Base-by-base conservation (phyloP, 169 alveolate species). In the Eimeria acervulina region DNA sequence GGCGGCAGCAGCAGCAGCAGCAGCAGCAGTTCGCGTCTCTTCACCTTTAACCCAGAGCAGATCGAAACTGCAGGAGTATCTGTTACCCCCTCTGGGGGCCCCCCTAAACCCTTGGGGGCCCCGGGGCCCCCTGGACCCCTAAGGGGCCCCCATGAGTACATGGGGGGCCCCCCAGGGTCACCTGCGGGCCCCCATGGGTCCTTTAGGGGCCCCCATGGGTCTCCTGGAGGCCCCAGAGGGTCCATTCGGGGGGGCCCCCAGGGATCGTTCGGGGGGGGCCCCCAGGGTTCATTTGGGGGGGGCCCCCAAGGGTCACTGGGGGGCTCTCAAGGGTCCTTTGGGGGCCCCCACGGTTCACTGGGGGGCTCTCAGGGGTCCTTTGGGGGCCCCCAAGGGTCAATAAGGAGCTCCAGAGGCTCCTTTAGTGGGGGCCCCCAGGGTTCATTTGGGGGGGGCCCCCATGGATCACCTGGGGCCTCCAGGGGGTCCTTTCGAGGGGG, bases 1-100 rank as follows among this genome's bases (percentile, higher is more conserved):
- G 80, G n/a, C 80, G n/a, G n/a, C 59, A 10, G 15, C 59, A 51
- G 38, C 47, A 78, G 42, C 63, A 78, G 89, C 89, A 40, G 89
- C 89, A 78, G 36, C 66, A 78, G 31, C 89, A 38, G 63, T 31
- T 78, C 89, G 55, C 89, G 89, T 17, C 89, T 78, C 89, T 78
- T 78, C 63, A 78, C 89, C 66, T 78, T 78, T 55, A 78, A 78
- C 33, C 89, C 89, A 6, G 89, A 78, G 44, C 38, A 28, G 66
- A 59, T 78, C 6, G 89, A 78, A 31, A 36, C 36, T 2, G 89
- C 89, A 12, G 89, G 89, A 10, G 19, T 78, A 10, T 8, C 23
- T 19, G 36, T 23, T 23, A 7, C 28, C 36, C 42, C 55, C 26
- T 17, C 89, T 0, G 89, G 66, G 89, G 63, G 89, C 1, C 8